Base-by-base conservation (phyloP, 441 rosid genomes). In the Manihot esculenta region DNA sequence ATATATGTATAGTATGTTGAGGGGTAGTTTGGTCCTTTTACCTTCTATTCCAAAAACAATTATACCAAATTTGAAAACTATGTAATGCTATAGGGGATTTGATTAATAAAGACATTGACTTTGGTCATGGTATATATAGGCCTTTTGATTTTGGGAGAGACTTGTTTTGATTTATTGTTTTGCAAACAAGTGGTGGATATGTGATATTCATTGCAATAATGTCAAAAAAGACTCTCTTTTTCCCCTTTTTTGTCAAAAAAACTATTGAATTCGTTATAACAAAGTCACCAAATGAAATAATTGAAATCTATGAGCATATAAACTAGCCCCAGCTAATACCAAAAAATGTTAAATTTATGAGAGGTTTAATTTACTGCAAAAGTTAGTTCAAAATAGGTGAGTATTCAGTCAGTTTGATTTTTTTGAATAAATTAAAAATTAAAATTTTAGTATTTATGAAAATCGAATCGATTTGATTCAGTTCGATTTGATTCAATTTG, bases 51-150 rank as follows among this genome's bases (percentile, higher is more conserved):
- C 61, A 12, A 51, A 23, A 26, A 51, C 30, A 26, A 44, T 50
- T 20, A 57, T 42, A 54, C 23, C 18, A 27, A 56, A 41, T 56
- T 54, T 68, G 54, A 41, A 44, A 67, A 74, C 48, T 8, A 1
- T n/a, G n/a, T n/a, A n/a, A 41, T 4, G 45, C 35, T 49, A 58
- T 53, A 2, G 24, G 33, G 59, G 68, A 30, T 30, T 30, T 30
- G 65, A 68, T 68, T 74, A 56, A 62, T 61, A 35, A 70, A 69
- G 26, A 24, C 61, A 70, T 51, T 70, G 73, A 79, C 68, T 66
- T 30, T 20, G 20, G 61, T 50, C 14, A 44, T 35, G 41, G 50
- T 73, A 38, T 14, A n/a, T 26, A n/a, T n/a, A n/a, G n/a, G n/a
- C n/a, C 55, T 68, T 56, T 60, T 66, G 21, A 44, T 56, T 66